Base-by-base conservation (phyloP, 75 land plant genomes). In the Selaginella tamariscina region DNA sequence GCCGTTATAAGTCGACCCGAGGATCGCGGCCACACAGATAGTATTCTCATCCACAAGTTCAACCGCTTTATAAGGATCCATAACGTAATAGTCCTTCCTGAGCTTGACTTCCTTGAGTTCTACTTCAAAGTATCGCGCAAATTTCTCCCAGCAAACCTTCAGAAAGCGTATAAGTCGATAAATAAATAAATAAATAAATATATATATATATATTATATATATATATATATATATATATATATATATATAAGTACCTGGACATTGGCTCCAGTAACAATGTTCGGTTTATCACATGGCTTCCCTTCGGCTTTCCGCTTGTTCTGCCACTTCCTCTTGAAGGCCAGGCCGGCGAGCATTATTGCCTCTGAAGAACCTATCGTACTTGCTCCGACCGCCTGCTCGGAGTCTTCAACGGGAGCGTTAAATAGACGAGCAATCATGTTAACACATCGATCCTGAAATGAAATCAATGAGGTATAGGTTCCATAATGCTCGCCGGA, bases 351-450 rank as follows among this genome's bases (percentile, higher is more conserved):
- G 56, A 83, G 70, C 85, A 83, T 83, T 28, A 81, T 82, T 0
- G 85, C 85, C 72, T 83, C 85, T n/a, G 85, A 83, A 0, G 85
- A 83, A 15, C 85, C 85, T 27, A 83, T 80, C 0, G 84, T 81
- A 20, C 81, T 72, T 54, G 71, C 84, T 0, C 85, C 85, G 24
- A 83, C 29, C 0, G 84, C 84, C 29, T 76, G 32, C 32, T 82
- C 74, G 0, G 60, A 59, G 8, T 78, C 74, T 0, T 66, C 76
- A 1, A 83, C 29, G 0, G 85, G 85, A 0, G 85, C 86, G 30
- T 82, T 67, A 70, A 75, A 83, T 56, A 83, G 68, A 18, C 82
- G 77, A 26, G 86, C 86, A 26, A 82, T 83, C 73, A 83, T 83
- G 73, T 83, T 83, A 39, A 83, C 85, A 39, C 86, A 83, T 24